Evolutionary conservation across 805 yeast genomes (phyloP).

Genomic region (Hanseniaspora clermontiae): DNA sequence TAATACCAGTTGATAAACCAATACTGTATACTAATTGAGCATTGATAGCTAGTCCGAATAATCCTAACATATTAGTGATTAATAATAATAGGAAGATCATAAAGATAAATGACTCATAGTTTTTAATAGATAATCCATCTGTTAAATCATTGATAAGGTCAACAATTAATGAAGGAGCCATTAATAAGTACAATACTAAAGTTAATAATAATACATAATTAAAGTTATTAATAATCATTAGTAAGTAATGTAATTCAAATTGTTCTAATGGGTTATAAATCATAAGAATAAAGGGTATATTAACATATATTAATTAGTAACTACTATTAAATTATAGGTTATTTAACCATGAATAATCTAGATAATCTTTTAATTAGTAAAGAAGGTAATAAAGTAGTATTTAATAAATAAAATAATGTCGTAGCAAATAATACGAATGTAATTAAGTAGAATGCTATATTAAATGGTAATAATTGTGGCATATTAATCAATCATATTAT

Average conservation of each 20-base stretch:
- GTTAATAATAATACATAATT: constrained; percentile 6
- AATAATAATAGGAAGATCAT: constrained; percentile 20
- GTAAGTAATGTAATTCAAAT: constrained; percentile 7
- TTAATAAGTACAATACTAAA: background rate
- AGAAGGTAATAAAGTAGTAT: constrained; percentile 4
- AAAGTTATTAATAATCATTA: constrained; percentile 4
- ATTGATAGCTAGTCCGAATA: constrained; percentile 19
- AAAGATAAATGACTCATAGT: constrained; percentile 19
- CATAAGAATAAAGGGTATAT: background rate
- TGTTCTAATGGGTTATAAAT: constrained; percentile 10
- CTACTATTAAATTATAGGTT: background rate
- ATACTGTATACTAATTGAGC: constrained; percentile 20
- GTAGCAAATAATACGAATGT: constrained; percentile 2
- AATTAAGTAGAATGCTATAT: constrained; percentile 5
- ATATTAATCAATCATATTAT: background rate
- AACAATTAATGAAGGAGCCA: background rate
- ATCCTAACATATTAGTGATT: constrained; percentile 19
- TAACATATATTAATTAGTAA: background rate
- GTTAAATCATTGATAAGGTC: constrained; percentile 19
- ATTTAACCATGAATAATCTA: constrained; percentile 7
- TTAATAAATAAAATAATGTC: constrained; percentile 4
- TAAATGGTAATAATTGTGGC: constrained; percentile 13
- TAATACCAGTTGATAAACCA: constrained; percentile 16
- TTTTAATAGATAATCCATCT: constrained; percentile 18
- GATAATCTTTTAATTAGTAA: constrained; percentile 5